phyloP scores from a whole-genome alignment of 164 flowering plant species.

The Buxus sempervirens region DNA sequence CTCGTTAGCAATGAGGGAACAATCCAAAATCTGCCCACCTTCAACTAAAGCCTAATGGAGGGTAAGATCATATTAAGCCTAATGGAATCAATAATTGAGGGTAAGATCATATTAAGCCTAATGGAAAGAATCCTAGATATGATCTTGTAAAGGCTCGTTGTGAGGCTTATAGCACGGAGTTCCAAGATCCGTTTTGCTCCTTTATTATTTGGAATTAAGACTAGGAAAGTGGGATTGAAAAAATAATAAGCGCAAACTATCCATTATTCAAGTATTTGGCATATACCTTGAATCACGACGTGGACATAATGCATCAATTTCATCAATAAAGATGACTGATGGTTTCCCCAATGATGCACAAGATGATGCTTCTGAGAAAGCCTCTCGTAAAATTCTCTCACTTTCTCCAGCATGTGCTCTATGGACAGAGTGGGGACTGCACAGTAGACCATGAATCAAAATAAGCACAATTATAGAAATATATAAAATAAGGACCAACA shows the following conservation, averaged over 20 bases:
- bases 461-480: slow-evolving; percentile 3
- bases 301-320: slow-evolving; percentile 91
- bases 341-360: slow-evolving; percentile 57
- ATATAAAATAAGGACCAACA: background rate
- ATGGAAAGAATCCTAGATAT: no score
- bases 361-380: slow-evolving; percentile 76
- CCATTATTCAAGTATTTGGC: background rate
- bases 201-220: no score
- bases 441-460: slow-evolving; percentile 10
- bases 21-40: no score
- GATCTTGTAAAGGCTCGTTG: no score
- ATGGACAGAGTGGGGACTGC: slow-evolving; percentile 84
- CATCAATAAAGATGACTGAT: slow-evolving; percentile 85
- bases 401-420: slow-evolving; percentile 94
- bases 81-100: no score
- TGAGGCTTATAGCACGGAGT: no score
- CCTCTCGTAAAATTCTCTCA: slow-evolving; percentile 74
- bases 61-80: no score
- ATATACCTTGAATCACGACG: slow-evolving; percentile 75
- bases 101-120: no score
- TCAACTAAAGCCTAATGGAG: no score
- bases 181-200: no score
- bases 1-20: no score
- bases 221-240: no score
- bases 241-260: background rate